Conservation (phyloP, 441 rosid genomes). For the Francoa sonchifolia region DNA sequence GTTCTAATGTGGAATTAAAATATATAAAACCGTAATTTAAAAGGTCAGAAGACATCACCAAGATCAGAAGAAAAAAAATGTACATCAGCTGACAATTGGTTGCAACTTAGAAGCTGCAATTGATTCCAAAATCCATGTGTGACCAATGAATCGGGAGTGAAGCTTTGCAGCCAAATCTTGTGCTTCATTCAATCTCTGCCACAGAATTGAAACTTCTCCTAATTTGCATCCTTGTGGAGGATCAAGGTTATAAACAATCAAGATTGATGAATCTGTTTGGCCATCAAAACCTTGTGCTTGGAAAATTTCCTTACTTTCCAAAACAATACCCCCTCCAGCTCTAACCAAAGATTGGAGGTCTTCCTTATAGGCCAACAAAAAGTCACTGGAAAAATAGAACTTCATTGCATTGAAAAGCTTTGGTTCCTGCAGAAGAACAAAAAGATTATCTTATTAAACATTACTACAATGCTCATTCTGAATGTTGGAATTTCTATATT, state of each 20-base stretch:
- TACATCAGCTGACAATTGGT: slow-evolving; percentile 21
- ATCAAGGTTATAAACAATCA: slow-evolving; percentile 62
- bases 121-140: slow-evolving; percentile 75
- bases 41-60: too few species aligned
- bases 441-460: not conserved
- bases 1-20: too few species aligned
- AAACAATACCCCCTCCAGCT: slow-evolving; percentile 50
- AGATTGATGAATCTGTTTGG: slow-evolving; percentile 12
- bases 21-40: too few species aligned
- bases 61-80: too few species aligned
- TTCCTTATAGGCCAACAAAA: slow-evolving; percentile 39
- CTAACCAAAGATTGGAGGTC: slow-evolving; percentile 54
- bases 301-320: slow-evolving; percentile 30
- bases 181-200: slow-evolving; percentile 63
- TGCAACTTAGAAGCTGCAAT: slow-evolving; percentile 57
- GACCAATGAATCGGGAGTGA: slow-evolving; percentile 46
- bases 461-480: not conserved
- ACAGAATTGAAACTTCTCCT: slow-evolving; percentile 56
- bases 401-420: slow-evolving; percentile 56
- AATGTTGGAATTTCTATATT: too few species aligned
- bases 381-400: slow-evolving; percentile 59
- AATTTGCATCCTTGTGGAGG: slow-evolving; percentile 43
- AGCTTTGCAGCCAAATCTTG: slow-evolving; percentile 38
- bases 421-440: slow-evolving; percentile 31
- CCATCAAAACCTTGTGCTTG: slow-evolving; percentile 11